Base-by-base conservation (phyloP, 306 rosid species). In the Prunus mira region DNA sequence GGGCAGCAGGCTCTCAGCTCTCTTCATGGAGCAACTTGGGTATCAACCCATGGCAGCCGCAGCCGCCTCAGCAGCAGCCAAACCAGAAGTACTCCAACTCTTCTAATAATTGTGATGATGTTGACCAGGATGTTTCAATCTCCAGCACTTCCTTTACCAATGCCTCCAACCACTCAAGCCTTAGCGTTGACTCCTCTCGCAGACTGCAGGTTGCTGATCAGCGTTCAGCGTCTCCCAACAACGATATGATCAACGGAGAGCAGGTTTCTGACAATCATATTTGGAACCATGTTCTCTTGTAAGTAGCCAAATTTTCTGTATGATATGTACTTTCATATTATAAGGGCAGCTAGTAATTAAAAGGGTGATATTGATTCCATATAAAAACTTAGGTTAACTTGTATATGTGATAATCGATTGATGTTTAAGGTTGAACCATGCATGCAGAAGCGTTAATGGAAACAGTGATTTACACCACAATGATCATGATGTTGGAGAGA, bases 211-310 rank as follows among this genome's bases (percentile, higher is more conserved):
- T 32, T 27, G 73, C 82, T 51, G 85, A 83, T 22, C 81, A 85
- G 38, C 78, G 43, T 45, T 73, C 87, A 0, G 86, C 89, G 75
- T 84, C 93, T 28, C 79, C 93, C 54, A 71, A 76, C 65, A 81
- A 81, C 19, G 87, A 82, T 28, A 82, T 89, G 65, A 83, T 90
- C 45, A 65, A 27, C 0, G 82, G 71, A 24, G 85, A 87, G 43
- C 94, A 90, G 45, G 85, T 90, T 76, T 82, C 95, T 1, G 97
- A 93, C 76, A 84, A 80, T 73, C 93, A 87, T 5, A 84, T 92
- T 64, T 94, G 98, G 98, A 90, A 69, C 72, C 96, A 94, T 70
- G 87, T 90, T 72, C 79, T 94, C 22, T 69, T 87, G 98, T 94
- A 87, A 87, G 95, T 83, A 60, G 19, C 28, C 9, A 32, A 14